phyloP scores from a whole-genome alignment of 2,329 filamentous ascomycete genomes.

The Xylariales sp. region DNA sequence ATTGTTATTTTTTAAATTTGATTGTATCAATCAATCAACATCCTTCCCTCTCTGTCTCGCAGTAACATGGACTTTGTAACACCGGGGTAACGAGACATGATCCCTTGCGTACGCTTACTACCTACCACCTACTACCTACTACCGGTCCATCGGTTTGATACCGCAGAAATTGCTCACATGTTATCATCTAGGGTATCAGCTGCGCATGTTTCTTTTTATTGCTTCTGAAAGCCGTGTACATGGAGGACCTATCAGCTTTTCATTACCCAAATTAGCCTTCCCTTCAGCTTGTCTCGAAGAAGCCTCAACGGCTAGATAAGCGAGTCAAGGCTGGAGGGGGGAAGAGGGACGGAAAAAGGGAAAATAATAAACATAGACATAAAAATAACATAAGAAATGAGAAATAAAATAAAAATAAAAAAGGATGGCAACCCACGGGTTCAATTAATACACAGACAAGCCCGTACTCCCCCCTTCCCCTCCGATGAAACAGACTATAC shows the following conservation, averaged over 20 bases:
- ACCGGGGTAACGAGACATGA: background rate
- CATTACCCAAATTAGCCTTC: background rate
- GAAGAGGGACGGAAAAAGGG: too few species aligned
- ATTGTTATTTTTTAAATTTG: too few species aligned
- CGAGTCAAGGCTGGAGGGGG: background rate
- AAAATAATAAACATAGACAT: background rate
- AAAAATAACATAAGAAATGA: background rate
- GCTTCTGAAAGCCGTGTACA: conserved; percentile 12
- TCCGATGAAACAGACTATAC: too few species aligned
- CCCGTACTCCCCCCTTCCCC: too few species aligned
- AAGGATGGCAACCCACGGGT: background rate
- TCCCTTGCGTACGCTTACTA: conserved; percentile 14
- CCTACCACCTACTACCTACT: too few species aligned
- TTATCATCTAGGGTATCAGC: background rate
- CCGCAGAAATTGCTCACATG: conserved; percentile 22
- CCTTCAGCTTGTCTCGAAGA: conserved; percentile 6
- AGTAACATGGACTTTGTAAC: too few species aligned
- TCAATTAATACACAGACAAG: too few species aligned
- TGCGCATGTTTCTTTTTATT: conserved; percentile 27
- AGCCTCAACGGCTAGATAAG: conserved; percentile 12
- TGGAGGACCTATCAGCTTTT: background rate
- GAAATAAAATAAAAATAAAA: background rate
- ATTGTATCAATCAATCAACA: too few species aligned
- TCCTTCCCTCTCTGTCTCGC: background rate
- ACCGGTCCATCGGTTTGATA: conserved; percentile 8